These are phyloP conservation scores for Hericium rajendrae DNA, from an alignment of 768 basidiomycete species.

Conservation along the genomic window DNA sequence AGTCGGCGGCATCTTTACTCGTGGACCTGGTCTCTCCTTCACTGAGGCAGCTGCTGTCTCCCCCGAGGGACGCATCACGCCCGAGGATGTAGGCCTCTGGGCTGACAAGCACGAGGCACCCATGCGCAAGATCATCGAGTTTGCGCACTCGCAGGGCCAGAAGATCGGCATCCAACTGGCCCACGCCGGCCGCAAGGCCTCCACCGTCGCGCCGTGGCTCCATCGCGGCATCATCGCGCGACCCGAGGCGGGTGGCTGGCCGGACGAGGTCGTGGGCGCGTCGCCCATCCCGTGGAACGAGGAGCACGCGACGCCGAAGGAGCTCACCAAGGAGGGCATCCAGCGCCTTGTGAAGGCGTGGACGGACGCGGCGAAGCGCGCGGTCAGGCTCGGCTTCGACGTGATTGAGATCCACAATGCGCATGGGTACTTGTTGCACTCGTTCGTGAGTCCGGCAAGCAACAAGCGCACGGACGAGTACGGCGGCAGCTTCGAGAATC, in stretches of 20 bases:
- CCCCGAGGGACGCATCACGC: slow-evolving; percentile 52
- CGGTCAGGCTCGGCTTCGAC: slow-evolving; percentile 16
- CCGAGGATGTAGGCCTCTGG: slow-evolving; percentile 55
- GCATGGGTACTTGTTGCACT: slow-evolving; percentile 17
- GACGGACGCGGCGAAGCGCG: slow-evolving; percentile 20
- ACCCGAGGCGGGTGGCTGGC: slow-evolving; percentile 31
- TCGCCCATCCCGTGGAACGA: slow-evolving; percentile 27
- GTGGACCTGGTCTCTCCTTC: slow-evolving; percentile 46
- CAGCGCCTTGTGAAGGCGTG: slow-evolving; percentile 29
- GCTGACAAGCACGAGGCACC: slow-evolving; percentile 41
- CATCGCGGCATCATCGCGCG: slow-evolving; percentile 24
- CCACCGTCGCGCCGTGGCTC: slow-evolving; percentile 55
- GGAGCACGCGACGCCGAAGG: slow-evolving; percentile 28
- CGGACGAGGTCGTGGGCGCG: slow-evolving; percentile 22
- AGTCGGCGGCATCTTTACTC: slow-evolving; percentile 29
- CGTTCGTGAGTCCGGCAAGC: slow-evolving; percentile 30
- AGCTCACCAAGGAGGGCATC: slow-evolving; percentile 28
- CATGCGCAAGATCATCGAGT: slow-evolving; percentile 47
- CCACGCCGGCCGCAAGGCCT: slow-evolving; percentile 69
- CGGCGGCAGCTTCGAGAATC: slow-evolving; percentile 41
- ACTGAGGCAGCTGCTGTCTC: slow-evolving; percentile 61
- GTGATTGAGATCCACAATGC: slow-evolving; percentile 20
- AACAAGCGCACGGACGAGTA: slow-evolving; percentile 39
- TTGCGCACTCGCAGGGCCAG: slow-evolving; percentile 62
- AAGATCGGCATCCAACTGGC: slow-evolving; percentile 68